Evolutionary conservation across 768 basidiomycete species (phyloP).

Genomic region (Leccinum ochraceum): DNA sequence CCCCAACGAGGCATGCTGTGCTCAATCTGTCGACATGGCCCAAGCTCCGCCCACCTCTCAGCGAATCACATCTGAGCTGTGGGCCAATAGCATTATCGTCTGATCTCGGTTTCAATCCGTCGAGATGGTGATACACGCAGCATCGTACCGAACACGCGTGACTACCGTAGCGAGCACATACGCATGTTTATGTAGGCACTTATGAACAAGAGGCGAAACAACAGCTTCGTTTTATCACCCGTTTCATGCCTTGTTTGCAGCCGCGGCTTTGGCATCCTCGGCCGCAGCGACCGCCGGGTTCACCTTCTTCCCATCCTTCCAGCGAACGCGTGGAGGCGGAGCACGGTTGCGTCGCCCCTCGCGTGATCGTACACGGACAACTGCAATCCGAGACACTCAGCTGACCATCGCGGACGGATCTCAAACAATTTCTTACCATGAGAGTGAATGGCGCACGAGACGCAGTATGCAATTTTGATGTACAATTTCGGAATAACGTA

Average conservation of each 20-base stretch:
- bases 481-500: conserved; percentile 97
- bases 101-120: neutral
- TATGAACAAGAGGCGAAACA: conserved; percentile 1
- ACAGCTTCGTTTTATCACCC: conserved; percentile 6
- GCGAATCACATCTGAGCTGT: neutral
- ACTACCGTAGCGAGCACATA: neutral
- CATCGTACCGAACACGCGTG: neutral
- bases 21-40: neutral
- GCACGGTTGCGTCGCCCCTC: conserved; percentile 97
- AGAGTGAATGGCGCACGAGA: conserved; percentile 99
- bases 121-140: neutral
- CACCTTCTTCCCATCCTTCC: conserved; percentile 96
- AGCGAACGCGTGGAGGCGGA: conserved; percentile 92
- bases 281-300: conserved; percentile 95
- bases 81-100: neutral
- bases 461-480: conserved; percentile 98
- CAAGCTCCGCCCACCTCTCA: neutral
- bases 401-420: neutral
- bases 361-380: conserved; percentile 96
- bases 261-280: conserved; percentile 75
- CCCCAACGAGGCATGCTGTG: neutral
- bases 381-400: conserved; percentile 38
- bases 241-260: conserved; percentile 52
- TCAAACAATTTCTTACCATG: conserved; percentile 63
- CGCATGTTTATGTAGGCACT: neutral